A percentile compares a stretch with the other conserved stretches of the same genome.
Conservation (phyloP, 2,329 filamentous ascomycete genomes). For the Botrytis paeoniae region DNA sequence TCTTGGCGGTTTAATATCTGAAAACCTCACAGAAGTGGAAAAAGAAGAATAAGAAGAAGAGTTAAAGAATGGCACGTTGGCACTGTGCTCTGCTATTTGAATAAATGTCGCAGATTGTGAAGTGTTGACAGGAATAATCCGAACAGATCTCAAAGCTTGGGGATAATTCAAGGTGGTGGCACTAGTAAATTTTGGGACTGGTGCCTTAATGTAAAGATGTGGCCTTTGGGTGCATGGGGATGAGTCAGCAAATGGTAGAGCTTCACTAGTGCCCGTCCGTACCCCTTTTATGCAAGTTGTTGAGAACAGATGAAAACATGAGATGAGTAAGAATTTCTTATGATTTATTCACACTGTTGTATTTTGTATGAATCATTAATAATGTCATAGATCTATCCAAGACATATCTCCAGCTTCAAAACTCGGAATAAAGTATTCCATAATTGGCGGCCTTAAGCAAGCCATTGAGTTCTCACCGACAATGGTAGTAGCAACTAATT, state of each 20-base stretch:
- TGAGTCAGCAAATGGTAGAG: constrained; percentile 3
- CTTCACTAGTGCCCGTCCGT: not conserved
- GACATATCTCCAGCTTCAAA: not conserved
- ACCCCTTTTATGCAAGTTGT: constrained; percentile 12
- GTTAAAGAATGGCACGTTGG: constrained; percentile 29
- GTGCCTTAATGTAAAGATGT: constrained; percentile 23
- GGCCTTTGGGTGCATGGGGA: constrained; percentile 23
- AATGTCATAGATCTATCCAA: not conserved
- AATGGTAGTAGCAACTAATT: not conserved
- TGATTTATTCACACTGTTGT: not conserved
- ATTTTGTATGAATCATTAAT: not conserved
- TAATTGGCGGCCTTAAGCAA: not conserved
- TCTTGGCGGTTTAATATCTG: constrained; percentile 40
- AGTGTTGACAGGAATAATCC: constrained; percentile 29
- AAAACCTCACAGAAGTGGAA: constrained; percentile 40
- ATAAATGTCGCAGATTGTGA: constrained; percentile 30
- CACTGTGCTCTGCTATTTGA: constrained; percentile 26
- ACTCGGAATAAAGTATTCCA: not conserved
- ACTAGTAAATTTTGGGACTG: constrained; percentile 28
- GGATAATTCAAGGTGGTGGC: constrained; percentile 23
- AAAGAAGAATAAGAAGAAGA: constrained; percentile 35
- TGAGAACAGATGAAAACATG: not conserved
- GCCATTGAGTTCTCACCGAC: not conserved
- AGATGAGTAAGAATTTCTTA: not conserved
- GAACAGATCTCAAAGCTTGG: constrained; percentile 32